Conservation (phyloP, 768 basidiomycete genomes). For the Mycena leptocephala region DNA sequence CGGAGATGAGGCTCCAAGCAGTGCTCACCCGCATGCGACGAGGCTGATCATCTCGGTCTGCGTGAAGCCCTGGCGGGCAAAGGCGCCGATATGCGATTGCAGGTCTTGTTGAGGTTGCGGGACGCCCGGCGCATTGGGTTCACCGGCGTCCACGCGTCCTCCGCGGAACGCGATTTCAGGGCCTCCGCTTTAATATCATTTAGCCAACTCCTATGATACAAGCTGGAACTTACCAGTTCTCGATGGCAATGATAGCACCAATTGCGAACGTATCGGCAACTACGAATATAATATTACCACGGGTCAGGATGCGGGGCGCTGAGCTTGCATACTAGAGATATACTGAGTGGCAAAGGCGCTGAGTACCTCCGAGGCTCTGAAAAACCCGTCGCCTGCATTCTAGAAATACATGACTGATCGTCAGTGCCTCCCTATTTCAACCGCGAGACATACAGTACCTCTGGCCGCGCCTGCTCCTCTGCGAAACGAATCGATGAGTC, state of each 20-base stretch:
- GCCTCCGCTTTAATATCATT: neutral
- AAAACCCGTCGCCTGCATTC: neutral
- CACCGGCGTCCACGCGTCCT: neutral
- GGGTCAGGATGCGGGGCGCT: neutral
- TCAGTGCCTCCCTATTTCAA: neutral
- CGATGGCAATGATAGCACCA: slow-evolving; percentile 1
- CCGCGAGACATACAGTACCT: neutral
- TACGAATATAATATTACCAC: neutral
- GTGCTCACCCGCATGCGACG: too few species aligned
- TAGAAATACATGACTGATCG: neutral
- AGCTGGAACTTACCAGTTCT: neutral
- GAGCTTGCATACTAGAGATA: neutral
- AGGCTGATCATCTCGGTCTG: too few species aligned
- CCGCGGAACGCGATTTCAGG: slow-evolving; percentile 6
- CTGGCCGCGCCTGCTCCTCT: neutral
- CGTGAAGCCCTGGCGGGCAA: neutral
- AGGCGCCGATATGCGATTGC: neutral
- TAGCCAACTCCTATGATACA: neutral
- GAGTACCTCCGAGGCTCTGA: neutral
- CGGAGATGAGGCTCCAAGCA: too few species aligned
- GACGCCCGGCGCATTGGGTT: neutral
- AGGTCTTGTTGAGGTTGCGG: slow-evolving; percentile 1
- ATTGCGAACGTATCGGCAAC: slow-evolving; percentile 2
- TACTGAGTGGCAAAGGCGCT: neutral
- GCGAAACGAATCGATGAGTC: neutral